Conservation (phyloP, 2,329 filamentous ascomycete species). For the Fusarium avenaceum region DNA sequence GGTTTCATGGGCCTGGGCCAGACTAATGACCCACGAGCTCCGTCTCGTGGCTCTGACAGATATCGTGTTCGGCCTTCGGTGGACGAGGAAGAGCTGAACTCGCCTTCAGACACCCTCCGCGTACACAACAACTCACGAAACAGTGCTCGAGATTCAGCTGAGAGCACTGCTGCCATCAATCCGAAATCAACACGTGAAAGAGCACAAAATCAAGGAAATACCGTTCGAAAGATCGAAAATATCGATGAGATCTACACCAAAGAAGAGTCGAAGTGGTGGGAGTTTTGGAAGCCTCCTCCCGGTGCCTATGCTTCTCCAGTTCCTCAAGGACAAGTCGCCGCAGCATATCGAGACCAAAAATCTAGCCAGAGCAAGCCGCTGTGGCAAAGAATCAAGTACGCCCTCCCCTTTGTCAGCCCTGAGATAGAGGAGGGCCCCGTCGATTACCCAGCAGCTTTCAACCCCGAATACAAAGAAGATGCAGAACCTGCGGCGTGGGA, state of each 20-base stretch:
- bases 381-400: constrained; percentile 64
- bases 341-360: constrained; percentile 51
- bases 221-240: constrained; percentile 63
- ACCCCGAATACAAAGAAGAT: constrained; percentile 69
- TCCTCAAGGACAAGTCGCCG: constrained; percentile 66
- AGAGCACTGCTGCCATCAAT: no score
- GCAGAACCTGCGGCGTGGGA: constrained; percentile 80
- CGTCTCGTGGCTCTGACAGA: no score
- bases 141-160: no score
- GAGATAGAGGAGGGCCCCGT: constrained; percentile 57
- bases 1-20: no score
- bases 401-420: constrained; percentile 64
- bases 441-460: constrained; percentile 74
- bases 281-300: constrained; percentile 74
- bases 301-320: constrained; percentile 73
- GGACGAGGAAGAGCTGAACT: no score
- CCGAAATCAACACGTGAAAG: no score
- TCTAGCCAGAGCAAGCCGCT: constrained; percentile 61
- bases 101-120: no score
- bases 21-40: no score
- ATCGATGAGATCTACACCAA: constrained; percentile 64
- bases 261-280: constrained; percentile 66
- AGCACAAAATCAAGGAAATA: no score
- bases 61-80: no score
- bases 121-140: no score